Base-by-base conservation (phyloP, 2,329 filamentous ascomycete species). In the Colletotrichum orbiculare region DNA sequence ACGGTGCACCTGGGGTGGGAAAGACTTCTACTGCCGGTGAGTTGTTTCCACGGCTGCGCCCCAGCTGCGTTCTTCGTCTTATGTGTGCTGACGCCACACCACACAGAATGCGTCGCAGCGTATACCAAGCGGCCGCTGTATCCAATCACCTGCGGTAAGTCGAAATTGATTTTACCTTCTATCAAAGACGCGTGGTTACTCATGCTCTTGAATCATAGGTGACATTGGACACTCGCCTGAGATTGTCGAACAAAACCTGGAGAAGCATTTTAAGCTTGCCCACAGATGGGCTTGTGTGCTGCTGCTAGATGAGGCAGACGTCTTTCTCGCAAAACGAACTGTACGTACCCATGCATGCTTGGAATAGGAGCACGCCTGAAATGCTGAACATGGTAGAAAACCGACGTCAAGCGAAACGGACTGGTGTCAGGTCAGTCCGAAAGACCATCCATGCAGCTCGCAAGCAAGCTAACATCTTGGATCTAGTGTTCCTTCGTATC, bases 401-500 rank as follows among this genome's bases (percentile, higher is more conserved):
- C 50, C 2, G 57, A 60, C 17, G 48, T 60, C 5, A 46, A 60
- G 42, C 48, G 57, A 5, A 54, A 60, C n/a, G 57, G 48, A 15
- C 34, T 60, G 4, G 48, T 60, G 12, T 60, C 57, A 12, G 48
- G 57, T 60, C 8, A 15, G 56, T 38, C 8, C 6, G 11, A 25
- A 7, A 38, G 11, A 8, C 12, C 13, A 15, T 8, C 12, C 3
- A 10, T 12, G 15, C 17, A n/a, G 17, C 9, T 8, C 10, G 25
- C 15, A n/a, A 15, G 33, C 34, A 8, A 17, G 13, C 56, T 53
- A 11, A 53, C 0, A 0, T 13, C 15, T 7, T 8, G 8, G 6
- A 13, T 9, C 11, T 12, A 60, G 57, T 83, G 54, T 83, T 84
- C 72, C 73, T 84, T 17, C 79, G 81, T 13, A 80, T 79, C 0